Evolutionary conservation across 768 basidiomycete genomes (phyloP).

Genomic region (Boletellus emodensis): DNA sequence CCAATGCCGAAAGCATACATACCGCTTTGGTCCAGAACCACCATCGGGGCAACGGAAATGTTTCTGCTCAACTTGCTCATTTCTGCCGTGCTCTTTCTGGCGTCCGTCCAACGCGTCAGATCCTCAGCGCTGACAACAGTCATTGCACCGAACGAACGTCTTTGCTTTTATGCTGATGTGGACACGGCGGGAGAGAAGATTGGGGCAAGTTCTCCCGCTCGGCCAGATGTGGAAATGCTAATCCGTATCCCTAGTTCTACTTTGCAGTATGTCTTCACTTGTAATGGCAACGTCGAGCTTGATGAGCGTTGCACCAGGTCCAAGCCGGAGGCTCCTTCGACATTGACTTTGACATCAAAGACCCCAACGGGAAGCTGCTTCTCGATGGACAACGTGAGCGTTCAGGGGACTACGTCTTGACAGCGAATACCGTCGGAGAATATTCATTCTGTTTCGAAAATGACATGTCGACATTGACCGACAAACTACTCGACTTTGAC

Average conservation of each 20-base stretch:
- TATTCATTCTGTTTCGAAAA: conserved; percentile 98
- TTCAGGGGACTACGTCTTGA: conserved; percentile 96
- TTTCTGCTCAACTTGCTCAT: conserved; percentile 20
- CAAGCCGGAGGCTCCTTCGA: conserved; percentile 98
- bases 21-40: background rate
- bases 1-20: conserved; percentile 17
- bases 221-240: conserved; percentile 1
- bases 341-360: conserved; percentile 89
- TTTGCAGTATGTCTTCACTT: conserved; percentile 70
- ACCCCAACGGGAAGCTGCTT: conserved; percentile 83
- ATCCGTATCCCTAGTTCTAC: conserved; percentile 65
- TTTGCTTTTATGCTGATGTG: conserved; percentile 95
- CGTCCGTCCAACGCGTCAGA: conserved; percentile 32
- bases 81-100: conserved; percentile 26
- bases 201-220: conserved; percentile 50
- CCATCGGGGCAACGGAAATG: conserved; percentile 15
- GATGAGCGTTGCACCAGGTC: conserved; percentile 45
- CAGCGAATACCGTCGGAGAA: conserved; percentile 87
- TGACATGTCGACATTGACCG: conserved; percentile 90
- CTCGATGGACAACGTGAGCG: conserved; percentile 87
- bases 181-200: conserved; percentile 95
- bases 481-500: conserved; percentile 92
- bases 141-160: conserved; percentile 71
- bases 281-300: background rate
- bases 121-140: conserved; percentile 77